phyloP scores from a whole-genome alignment of 2,329 filamentous ascomycete genomes.

The Ceratocystis harringtonii region DNA sequence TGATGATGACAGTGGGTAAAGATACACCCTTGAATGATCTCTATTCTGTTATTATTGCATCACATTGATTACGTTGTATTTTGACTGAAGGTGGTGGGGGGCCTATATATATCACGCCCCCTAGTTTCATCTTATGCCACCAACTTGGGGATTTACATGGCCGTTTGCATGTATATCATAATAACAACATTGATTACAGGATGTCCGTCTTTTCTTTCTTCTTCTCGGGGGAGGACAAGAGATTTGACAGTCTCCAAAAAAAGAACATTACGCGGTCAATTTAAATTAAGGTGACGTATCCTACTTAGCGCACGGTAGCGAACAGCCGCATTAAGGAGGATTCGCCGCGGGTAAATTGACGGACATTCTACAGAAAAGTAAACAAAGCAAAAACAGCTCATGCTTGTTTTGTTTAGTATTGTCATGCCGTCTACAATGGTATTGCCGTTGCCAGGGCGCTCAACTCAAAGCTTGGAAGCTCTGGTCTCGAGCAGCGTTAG shows the following conservation, averaged over 20 bases:
- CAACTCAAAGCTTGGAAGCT: no score
- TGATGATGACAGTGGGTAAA: slow-evolving; percentile 7
- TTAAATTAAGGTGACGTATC: not conserved
- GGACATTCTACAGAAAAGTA: not conserved
- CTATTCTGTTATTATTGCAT: not conserved
- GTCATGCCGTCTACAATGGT: not conserved
- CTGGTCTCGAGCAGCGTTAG: no score
- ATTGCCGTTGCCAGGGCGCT: not conserved
- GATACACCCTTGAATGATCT: not conserved
- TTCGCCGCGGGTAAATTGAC: not conserved
- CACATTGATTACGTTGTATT: not conserved
- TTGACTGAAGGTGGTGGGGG: not conserved
- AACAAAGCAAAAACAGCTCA: not conserved
- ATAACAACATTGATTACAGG: not conserved
- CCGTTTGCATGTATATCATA: not conserved
- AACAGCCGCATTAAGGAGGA: not conserved
- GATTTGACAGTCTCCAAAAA: not conserved
- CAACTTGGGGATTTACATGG: not conserved
- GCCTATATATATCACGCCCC: not conserved
- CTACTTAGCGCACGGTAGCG: not conserved
- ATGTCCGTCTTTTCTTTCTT: no score
- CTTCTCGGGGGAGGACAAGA: not conserved
- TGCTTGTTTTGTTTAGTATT: not conserved
- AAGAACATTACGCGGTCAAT: not conserved
- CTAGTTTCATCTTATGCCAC: not conserved